Conservation (phyloP, 352 stramenopile genomes). For the Pythium chondricola region DNA sequence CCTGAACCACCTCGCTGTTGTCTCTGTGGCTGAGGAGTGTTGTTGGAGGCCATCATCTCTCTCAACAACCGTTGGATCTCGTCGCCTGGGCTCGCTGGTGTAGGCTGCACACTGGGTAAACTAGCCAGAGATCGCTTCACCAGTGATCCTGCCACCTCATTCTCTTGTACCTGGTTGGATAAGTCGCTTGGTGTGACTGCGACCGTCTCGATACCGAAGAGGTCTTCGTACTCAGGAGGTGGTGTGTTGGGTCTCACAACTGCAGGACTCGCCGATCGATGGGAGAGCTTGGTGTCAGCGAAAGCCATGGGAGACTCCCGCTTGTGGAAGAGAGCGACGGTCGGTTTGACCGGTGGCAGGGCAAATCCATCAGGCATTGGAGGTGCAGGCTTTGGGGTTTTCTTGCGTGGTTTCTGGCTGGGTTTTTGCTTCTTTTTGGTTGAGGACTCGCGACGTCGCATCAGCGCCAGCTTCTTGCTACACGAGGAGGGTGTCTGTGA, state of each 20-base stretch:
- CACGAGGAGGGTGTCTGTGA: too few relatives aligned
- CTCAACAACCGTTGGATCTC: conserved; percentile 47
- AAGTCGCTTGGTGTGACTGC: background rate
- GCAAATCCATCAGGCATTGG: background rate
- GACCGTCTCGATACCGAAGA: conserved; percentile 63
- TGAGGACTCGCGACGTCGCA: background rate
- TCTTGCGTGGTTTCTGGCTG: conserved; percentile 8
- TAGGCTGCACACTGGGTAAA: background rate
- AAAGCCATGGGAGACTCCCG: too few relatives aligned
- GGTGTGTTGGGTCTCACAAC: conserved; percentile 25
- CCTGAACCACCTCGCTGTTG: background rate
- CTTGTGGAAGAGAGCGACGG: conserved; percentile 11
- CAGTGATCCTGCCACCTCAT: background rate
- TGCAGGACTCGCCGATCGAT: background rate
- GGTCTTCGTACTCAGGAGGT: conserved; percentile 47
- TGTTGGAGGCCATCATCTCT: conserved; percentile 27
- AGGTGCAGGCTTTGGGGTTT: background rate
- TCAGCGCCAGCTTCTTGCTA: conserved; percentile 12
- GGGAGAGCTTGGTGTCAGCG: too few relatives aligned
- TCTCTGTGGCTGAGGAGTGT: background rate
- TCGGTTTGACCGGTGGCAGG: conserved; percentile 8
- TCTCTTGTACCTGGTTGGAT: background rate
- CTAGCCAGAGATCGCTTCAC: background rate
- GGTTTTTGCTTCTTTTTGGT: conserved; percentile 6
- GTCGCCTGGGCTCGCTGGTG: conserved; percentile 28